Evolutionary conservation across 805 yeast species (phyloP), one percentile per base, ranked within the genome.

Genomic region (Maudiozyma saulgeensis): DNA sequence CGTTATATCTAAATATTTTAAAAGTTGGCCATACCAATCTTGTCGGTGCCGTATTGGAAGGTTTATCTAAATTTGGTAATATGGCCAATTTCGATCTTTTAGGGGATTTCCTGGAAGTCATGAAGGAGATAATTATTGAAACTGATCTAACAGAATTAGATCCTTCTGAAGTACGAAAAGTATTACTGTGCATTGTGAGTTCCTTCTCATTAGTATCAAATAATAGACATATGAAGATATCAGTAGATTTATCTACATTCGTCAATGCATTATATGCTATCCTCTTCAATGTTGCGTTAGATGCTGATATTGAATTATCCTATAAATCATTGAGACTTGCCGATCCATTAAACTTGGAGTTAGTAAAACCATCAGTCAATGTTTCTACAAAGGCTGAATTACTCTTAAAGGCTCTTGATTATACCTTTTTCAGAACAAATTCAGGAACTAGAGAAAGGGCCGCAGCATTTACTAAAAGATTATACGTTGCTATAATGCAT

Each of bases 61-160:
- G 98, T 3, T 69, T 93, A 49, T 86, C 97, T 1, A 80, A 80
- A 61, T 89, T 83, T 62, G 96, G 98, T 2, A 93, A 84, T 59
- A 82, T 90, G 81, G 89, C 95, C 23, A 93, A 93, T 62, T 80
- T 91, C 50, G 98, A 93, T 56, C 72, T 93, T 43, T 76, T 93
- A 56, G 98, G 98, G 25, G 99, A 93, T 64, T 81, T 93, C 67
- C 72, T 93, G 46, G 95, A 84, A 62, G 96, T 90, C 7, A 74
- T 93, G 65, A 76, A 90, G 56, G 98, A 93, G 66, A 77, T 90
- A 23, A 79, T 88, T 64, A 58, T 60, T 12, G 86, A 77, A 49
- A 67, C 70, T 40, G 73, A 71, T 18, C 58, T 72, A n/a, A 77
- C 74, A 8, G 75, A 77, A 38, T 64, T 72, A 16, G 69, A 75